Base-by-base conservation (phyloP, 1,284 basidiomycete genomes). In the Phaffia rhodozyma region DNA sequence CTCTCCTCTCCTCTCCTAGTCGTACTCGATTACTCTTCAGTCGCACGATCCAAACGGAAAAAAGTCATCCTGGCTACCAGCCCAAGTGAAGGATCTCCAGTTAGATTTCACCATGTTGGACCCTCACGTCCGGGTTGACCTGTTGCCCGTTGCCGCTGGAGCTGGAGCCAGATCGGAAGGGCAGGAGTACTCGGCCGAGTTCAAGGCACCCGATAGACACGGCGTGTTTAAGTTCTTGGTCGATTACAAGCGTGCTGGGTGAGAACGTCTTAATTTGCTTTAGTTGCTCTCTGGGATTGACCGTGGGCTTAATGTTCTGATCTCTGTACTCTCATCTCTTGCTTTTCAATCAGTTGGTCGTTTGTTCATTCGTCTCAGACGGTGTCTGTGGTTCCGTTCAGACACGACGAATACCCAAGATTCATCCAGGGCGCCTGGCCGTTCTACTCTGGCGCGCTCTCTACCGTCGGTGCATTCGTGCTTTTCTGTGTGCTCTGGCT, bases 41-140 rank as follows among this genome's bases (percentile, higher is more conserved):
- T 67, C 74, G 66, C 71, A 75, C 69, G 61, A 56, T 38, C 71
- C 74, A 0, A 64, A 68, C 18, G 27, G 65, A 1, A 70, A 73
- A 58, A 66, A 69, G 13, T 72, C 73, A 5, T 30, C 65, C 3
- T 97, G 89, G 89, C 77, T 77, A 53, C 86, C 91, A 0, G 86
- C 86, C 73, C 82, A 83, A 4, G 82, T 79, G 32, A 73, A 87
- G 61, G 78, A 96, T 74, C 71, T 97, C 23, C 94, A 97, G 72
- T 81, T 98, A 60, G 91, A 94, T 70, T 96, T 97, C 74, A 91
- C 89, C 32, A 98, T 98, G 94, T 84, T 98, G 52, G 96, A 98
- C 75, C 94, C 92, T 1, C 89, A 93, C 74, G 78, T 94, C 66
- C 87, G 91, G 38, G 89, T 85, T 11, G 76, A 84, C 4, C 79